Base-by-base conservation (phyloP, 2,329 filamentous ascomycete genomes). In the Xylaria sp. region DNA sequence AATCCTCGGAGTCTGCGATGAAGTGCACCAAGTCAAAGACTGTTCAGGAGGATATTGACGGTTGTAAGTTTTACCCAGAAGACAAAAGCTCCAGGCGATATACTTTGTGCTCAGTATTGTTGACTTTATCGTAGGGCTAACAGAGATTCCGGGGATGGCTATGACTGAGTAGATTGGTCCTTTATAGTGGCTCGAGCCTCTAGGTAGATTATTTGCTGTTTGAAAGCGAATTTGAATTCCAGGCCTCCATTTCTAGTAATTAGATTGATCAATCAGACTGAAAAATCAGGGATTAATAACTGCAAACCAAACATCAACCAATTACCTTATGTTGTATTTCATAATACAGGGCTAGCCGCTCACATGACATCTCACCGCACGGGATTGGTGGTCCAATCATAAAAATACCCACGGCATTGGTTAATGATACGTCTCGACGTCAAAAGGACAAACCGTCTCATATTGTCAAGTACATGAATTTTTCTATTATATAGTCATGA, bases 11-110 rank as follows among this genome's bases (percentile, higher is more conserved):
- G 46, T 69, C 70, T n/a, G 74, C 75, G n/a, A 76, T 75, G 73
- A 73, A 73, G 61, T 76, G 75, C 25, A 73, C 68, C 20, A 71
- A 70, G 63, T 60, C 58, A 8, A 69, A 28, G 34, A 63, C 70
- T 34, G 74, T 74, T 13, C 10, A 63, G 15, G 77, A 78, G 62
- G 71, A 76, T 10, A 65, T 76, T 18, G 76, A 78, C 41, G 75
- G 76, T 71, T 78, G 77, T 78, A 73, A 77, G 77, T 75, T 6
- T 46, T 59, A 6, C 51, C 23, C 41, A 20, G 39, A 10, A 39
- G 18, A 12, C 8, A 34, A 46, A 25, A 20, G 13, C 44, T 5
- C 28, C 54, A 10, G 9, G 50, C 39, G 0, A 10, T 44, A 44
- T 46, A 28, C 28, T 28, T 4, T 28, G 8, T 12, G 12, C 9